Percentiles rank a stretch among this genome's conserved stretches.
phyloP scores from a whole-genome alignment of 1,284 basidiomycete species.

The Boletellus deceptivus region DNA sequence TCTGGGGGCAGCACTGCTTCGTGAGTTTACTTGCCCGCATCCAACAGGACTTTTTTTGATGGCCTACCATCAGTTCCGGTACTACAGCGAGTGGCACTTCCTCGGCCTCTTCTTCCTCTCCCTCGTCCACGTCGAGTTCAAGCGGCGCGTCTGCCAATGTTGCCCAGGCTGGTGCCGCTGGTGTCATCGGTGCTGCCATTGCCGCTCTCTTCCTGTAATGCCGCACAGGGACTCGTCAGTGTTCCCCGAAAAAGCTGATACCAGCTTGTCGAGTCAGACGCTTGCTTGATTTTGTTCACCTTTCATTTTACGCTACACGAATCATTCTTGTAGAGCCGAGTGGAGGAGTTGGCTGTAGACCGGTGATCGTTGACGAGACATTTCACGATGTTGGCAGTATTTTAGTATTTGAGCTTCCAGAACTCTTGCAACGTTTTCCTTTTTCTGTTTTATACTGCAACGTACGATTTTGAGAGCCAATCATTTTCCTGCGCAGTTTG shows the following conservation, averaged over 20 bases:
- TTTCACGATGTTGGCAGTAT: slow-evolving; percentile 1
- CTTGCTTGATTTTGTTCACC: slow-evolving; percentile 5
- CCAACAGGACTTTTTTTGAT: slow-evolving; percentile 10
- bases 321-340: slow-evolving; percentile 1
- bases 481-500: background rate
- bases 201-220: slow-evolving; percentile 40
- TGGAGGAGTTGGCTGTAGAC: background rate
- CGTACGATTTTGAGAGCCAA: slow-evolving; percentile 7
- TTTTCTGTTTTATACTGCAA: slow-evolving; percentile 8
- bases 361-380: background rate
- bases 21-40: slow-evolving; percentile 16
- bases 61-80: slow-evolving; percentile 3
- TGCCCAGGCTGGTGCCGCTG: slow-evolving; percentile 41
- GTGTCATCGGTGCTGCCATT: slow-evolving; percentile 46
- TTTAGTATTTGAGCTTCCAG: slow-evolving; percentile 1
- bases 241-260: slow-evolving; percentile 17
- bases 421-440: background rate
- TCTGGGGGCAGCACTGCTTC: slow-evolving; percentile 8
- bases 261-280: slow-evolving; percentile 16
- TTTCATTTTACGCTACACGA: slow-evolving; percentile 17
- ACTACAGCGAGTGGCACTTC: slow-evolving; percentile 10
- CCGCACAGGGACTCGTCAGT: background rate
- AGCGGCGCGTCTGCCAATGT: slow-evolving; percentile 33
- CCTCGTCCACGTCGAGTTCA: slow-evolving; percentile 15
- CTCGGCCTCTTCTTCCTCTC: slow-evolving; percentile 15